A percentile compares a stretch with the other conserved stretches of the same genome.
These are phyloP conservation scores for Hsuehochloa calcarea DNA, from an alignment of 176 grass and related monocot genomes.

Conservation along the genomic window DNA sequence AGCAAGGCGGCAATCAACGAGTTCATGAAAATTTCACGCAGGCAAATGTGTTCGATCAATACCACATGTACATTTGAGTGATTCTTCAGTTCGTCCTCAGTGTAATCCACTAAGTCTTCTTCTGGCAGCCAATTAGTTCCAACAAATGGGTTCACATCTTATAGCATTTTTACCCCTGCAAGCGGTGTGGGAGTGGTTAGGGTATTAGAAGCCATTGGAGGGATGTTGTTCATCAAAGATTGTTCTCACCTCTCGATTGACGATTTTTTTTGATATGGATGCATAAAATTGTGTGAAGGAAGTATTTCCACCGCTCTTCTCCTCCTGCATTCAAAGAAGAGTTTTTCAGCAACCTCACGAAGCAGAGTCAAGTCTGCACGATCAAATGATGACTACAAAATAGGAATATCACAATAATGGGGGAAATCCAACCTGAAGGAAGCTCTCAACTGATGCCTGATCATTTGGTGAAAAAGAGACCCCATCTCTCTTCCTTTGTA, in stretches of 20 bases:
- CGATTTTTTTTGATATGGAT: conserved; percentile 46
- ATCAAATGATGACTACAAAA: background rate
- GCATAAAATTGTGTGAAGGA: conserved; percentile 64
- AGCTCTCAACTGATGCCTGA: conserved; percentile 54
- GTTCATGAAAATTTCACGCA: background rate
- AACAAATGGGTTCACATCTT: background rate
- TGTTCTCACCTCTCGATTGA: conserved; percentile 31
- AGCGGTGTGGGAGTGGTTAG: background rate
- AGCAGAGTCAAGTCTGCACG: background rate
- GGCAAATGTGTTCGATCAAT: background rate
- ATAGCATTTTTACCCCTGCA: conserved; percentile 23
- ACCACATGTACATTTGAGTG: background rate
- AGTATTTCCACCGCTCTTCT: conserved; percentile 34
- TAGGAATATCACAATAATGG: background rate
- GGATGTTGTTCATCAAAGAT: background rate
- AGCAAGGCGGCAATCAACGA: background rate
- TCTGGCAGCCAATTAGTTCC: background rate
- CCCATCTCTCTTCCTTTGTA: conserved; percentile 67
- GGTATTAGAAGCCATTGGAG: background rate
- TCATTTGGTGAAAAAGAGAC: conserved; percentile 91
- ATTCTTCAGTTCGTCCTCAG: background rate
- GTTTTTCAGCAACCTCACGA: background rate
- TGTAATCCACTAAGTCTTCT: background rate
- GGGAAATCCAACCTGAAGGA: conserved; percentile 58
- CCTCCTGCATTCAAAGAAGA: conserved; percentile 49